Conservation (phyloP, 2,329 filamentous ascomycete genomes). For the Cladosporium sp. region DNA sequence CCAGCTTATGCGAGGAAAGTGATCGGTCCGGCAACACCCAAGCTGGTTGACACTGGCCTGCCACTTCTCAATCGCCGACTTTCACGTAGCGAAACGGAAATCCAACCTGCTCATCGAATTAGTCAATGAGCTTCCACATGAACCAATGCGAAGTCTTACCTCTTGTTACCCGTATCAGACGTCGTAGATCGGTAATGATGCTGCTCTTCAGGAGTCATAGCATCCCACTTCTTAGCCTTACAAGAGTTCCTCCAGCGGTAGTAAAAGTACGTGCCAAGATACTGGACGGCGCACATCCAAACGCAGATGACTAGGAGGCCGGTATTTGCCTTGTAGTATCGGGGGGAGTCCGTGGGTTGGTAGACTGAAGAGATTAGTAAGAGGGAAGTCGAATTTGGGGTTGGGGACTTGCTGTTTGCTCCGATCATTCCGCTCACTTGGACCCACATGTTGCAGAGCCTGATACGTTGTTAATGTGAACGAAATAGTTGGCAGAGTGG, state of each 20-base stretch:
- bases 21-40: too few relatives aligned
- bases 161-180: background rate
- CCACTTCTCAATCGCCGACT: too few relatives aligned
- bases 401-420: constrained; percentile 1
- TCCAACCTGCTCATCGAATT: background rate
- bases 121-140: background rate
- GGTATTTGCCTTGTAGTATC: background rate
- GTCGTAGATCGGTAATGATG: background rate
- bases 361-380: background rate
- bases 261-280: background rate
- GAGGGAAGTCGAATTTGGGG: background rate
- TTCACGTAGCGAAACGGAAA: background rate
- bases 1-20: too few relatives aligned
- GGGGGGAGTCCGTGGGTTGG: background rate
- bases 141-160: background rate
- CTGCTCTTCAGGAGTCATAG: background rate
- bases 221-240: background rate
- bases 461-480: background rate
- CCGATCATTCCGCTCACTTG: constrained; percentile 6
- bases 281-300: background rate
- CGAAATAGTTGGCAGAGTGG: background rate
- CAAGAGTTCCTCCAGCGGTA: background rate
- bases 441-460: constrained; percentile 1
- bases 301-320: background rate
- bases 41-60: too few relatives aligned